Percentiles rank a stretch among this genome's conserved stretches.
These are phyloP conservation scores for Cytospora chrysosperma DNA, from an alignment of 2,329 filamentous ascomycete species.

Conservation along the genomic window DNA sequence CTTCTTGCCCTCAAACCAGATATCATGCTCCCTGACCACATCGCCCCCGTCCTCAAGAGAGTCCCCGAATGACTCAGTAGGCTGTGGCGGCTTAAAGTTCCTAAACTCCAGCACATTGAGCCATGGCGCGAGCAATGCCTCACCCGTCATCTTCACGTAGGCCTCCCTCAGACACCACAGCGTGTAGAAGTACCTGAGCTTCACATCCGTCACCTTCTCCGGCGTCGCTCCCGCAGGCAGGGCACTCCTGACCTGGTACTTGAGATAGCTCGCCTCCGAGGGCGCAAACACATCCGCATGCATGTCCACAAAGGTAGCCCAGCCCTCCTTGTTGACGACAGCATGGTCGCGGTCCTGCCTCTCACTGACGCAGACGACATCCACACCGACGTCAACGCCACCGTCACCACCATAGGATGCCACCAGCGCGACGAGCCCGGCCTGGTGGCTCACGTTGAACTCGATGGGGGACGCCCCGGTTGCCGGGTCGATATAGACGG, in stretches of 20 bases:
- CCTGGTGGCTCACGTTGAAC: conserved; percentile 81
- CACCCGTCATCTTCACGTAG: conserved; percentile 80
- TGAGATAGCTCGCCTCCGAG: conserved; percentile 62
- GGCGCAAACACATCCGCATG: conserved; percentile 68
- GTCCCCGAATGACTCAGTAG: conserved; percentile 28
- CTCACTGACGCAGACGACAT: conserved; percentile 75
- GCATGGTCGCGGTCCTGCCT: conserved; percentile 60
- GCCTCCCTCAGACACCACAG: conserved; percentile 79
- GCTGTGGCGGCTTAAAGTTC: conserved; percentile 56
- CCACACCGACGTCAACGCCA: conserved; percentile 61
- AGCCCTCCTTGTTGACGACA: conserved; percentile 59
- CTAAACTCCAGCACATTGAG: conserved; percentile 68
- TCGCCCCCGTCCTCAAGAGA: conserved; percentile 33
- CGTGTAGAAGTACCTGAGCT: conserved; percentile 70
- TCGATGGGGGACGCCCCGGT: conserved; percentile 47
- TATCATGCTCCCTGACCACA: conserved; percentile 37
- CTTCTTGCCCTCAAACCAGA: conserved; percentile 39
- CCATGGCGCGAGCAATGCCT: conserved; percentile 74
- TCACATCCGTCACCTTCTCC: conserved; percentile 52
- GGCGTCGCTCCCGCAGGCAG: conserved; percentile 30
- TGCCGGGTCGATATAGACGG: conserved; percentile 50
- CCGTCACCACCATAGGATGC: conserved; percentile 33
- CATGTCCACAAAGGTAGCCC: conserved; percentile 67
- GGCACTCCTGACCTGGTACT: conserved; percentile 39
- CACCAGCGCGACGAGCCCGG: conserved; percentile 66